phyloP scores from a whole-genome alignment of 2,329 filamentous ascomycete genomes.

The Cordyceps tenuipes region DNA sequence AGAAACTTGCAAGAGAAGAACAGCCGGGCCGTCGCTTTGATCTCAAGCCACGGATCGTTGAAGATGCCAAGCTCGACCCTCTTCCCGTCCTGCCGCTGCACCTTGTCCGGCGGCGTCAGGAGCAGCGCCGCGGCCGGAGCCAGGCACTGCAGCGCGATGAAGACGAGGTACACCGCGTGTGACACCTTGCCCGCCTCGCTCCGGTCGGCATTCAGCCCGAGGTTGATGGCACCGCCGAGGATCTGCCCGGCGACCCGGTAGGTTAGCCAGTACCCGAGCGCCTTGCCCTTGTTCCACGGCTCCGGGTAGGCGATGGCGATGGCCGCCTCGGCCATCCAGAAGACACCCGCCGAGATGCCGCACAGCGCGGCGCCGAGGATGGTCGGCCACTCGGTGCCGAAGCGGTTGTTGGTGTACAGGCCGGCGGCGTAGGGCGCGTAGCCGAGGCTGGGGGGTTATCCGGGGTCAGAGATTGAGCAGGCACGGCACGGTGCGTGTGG shows the following conservation, averaged over 20 bases:
- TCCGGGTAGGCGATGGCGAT: conserved; percentile 67
- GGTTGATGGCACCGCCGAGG: conserved; percentile 62
- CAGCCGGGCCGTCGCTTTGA: conserved; percentile 48
- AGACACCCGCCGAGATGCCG: conserved; percentile 61
- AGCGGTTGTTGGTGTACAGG: conserved; percentile 65
- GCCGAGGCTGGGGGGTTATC: conserved; percentile 39
- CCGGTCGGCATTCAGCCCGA: conserved; percentile 54
- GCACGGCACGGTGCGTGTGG: no score
- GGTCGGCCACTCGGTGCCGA: conserved; percentile 59
- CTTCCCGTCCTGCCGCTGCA: conserved; percentile 57
- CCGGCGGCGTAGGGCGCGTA: conserved; percentile 65
- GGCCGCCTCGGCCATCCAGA: conserved; percentile 69
- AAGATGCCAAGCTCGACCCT: conserved; percentile 52
- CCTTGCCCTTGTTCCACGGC: conserved; percentile 55
- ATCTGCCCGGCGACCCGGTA: conserved; percentile 56
- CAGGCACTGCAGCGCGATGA: conserved; percentile 60
- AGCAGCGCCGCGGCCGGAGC: conserved; percentile 58
- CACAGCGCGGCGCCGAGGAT: conserved; percentile 61
- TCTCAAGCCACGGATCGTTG: conserved; percentile 47
- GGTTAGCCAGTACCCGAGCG: conserved; percentile 60
- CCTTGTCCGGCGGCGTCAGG: conserved; percentile 50
- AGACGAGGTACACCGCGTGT: conserved; percentile 60
- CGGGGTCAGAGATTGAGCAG: neutral
- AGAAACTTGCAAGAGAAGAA: conserved; percentile 56
- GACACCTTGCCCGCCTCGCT: conserved; percentile 56